phyloP scores from a whole-genome alignment of 768 basidiomycete species.

The Mycena galericulata region DNA sequence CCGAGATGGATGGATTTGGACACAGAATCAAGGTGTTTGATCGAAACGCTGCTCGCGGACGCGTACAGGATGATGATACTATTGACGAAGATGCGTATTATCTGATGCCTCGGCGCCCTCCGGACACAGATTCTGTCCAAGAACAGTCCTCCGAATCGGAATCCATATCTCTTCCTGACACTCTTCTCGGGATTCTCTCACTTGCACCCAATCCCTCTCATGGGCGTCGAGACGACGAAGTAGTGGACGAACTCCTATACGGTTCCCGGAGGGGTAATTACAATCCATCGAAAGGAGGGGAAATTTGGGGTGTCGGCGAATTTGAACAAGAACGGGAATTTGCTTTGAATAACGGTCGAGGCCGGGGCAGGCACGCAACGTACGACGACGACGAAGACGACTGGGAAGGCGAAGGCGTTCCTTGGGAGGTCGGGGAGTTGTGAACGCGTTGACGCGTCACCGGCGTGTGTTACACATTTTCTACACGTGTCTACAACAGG shows the following conservation, averaged over 20 bases:
- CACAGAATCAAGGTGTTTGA: slow-evolving; percentile 23
- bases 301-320: slow-evolving; percentile 85
- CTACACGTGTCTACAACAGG: slow-evolving; percentile 27
- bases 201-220: slow-evolving; percentile 62
- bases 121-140: slow-evolving; percentile 26
- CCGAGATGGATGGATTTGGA: slow-evolving; percentile 27
- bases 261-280: slow-evolving; percentile 64
- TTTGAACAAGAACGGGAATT: slow-evolving; percentile 48
- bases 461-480: slow-evolving; percentile 15
- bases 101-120: slow-evolving; percentile 44
- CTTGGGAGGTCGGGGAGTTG: slow-evolving; percentile 85
- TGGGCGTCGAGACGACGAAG: slow-evolving; percentile 60
- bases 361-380: background rate
- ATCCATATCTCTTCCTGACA: slow-evolving; percentile 69
- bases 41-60: slow-evolving; percentile 16
- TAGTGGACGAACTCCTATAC: slow-evolving; percentile 72
- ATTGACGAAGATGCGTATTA: slow-evolving; percentile 34
- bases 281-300: slow-evolving; percentile 73
- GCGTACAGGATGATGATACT: background rate
- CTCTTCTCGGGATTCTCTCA: slow-evolving; percentile 73
- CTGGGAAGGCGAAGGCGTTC: slow-evolving; percentile 87
- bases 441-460: slow-evolving; percentile 45
- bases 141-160: slow-evolving; percentile 62
- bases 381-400: slow-evolving; percentile 66
- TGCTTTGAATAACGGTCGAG: slow-evolving; percentile 6